A percentile compares a stretch with the other conserved stretches of the same genome.
phyloP scores from a whole-genome alignment of 441 rosid species.

The Corymbia citriodora region DNA sequence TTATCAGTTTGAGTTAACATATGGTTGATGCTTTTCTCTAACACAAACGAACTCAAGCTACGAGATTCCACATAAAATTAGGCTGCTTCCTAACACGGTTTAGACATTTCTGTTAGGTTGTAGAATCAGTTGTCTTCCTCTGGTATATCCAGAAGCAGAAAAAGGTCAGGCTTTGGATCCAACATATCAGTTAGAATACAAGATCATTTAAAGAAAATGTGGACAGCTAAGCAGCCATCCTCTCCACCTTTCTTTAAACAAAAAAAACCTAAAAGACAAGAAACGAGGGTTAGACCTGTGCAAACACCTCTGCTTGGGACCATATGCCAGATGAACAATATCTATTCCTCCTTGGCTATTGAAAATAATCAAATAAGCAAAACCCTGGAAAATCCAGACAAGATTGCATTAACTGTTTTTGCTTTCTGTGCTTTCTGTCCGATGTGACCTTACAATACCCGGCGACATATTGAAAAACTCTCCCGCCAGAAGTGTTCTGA shows the following conservation, averaged over 20 bases:
- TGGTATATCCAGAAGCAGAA: not conserved
- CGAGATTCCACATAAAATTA: not conserved
- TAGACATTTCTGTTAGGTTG: not conserved
- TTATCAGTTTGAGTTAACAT: not conserved
- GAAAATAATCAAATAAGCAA: not conserved
- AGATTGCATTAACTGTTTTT: not conserved
- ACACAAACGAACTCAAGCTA: not conserved
- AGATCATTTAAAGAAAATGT: not conserved
- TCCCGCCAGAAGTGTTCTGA: not conserved
- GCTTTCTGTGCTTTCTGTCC: not conserved
- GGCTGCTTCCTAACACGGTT: not conserved
- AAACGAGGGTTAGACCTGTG: not conserved
- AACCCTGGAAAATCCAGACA: not conserved
- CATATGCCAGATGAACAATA: not conserved
- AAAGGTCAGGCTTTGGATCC: not conserved
- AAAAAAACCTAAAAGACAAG: not conserved
- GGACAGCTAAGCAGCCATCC: not conserved
- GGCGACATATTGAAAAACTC: not conserved
- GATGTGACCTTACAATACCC: not conserved
- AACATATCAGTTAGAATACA: not conserved
- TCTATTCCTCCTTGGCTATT: not conserved
- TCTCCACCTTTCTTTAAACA: not conserved
- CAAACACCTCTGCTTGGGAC: not conserved
- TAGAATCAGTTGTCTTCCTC: not conserved
- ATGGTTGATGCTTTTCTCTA: not conserved